Percentiles rank a stretch among this genome's conserved stretches.
Evolutionary conservation across 2,329 filamentous ascomycete species (phyloP).

Genomic region (Fusarium domesticum): DNA sequence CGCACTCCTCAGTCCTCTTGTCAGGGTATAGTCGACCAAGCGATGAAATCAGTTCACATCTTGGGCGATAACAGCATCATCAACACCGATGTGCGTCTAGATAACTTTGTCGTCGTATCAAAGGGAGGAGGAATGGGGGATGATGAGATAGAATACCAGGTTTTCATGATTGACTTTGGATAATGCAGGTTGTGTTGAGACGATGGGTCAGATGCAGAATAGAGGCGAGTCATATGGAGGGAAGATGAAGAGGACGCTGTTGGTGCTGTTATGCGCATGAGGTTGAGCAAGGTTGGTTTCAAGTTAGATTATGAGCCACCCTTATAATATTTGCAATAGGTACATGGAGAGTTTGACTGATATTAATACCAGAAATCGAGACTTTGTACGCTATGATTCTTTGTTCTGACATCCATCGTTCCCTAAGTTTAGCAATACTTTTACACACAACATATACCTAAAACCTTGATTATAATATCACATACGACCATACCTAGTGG

Average conservation of each 20-base stretch:
- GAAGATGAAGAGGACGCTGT: slow-evolving; percentile 25
- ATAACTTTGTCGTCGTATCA: slow-evolving; percentile 24
- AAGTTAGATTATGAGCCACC: slow-evolving; percentile 6
- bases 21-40: slow-evolving; percentile 22
- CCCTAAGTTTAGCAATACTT: too few species aligned
- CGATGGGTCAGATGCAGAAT: slow-evolving; percentile 21
- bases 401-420: too few species aligned
- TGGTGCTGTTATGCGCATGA: slow-evolving; percentile 13
- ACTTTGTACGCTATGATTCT: too few species aligned
- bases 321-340: slow-evolving; percentile 10
- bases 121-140: not conserved
- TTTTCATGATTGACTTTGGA: slow-evolving; percentile 30
- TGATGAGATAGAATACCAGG: slow-evolving; percentile 11
- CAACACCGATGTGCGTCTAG: slow-evolving; percentile 22
- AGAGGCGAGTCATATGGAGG: slow-evolving; percentile 16
- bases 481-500: too few species aligned
- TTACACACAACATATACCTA: too few species aligned
- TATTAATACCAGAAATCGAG: too few species aligned
- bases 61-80: slow-evolving; percentile 25
- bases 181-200: slow-evolving; percentile 15
- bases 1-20: slow-evolving; percentile 10
- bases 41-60: slow-evolving; percentile 12
- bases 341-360: slow-evolving; percentile 1
- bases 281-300: slow-evolving; percentile 14
- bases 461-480: too few species aligned